Conservation (phyloP, 1,139 yeast species). For the Protomyces pachydermus region DNA sequence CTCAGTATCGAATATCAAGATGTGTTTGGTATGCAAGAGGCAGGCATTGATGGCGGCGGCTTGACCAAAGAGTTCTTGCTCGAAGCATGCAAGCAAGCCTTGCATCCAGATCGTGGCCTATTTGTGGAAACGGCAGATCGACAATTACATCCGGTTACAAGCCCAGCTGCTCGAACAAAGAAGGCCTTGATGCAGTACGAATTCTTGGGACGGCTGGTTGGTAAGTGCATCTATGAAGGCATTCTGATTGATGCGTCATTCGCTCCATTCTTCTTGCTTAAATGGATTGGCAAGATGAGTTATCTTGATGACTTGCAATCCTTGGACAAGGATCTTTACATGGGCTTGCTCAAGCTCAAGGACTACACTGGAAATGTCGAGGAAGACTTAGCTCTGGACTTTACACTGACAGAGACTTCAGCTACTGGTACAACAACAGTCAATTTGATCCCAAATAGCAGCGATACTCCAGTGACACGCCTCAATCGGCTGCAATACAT, state of each 20-base stretch:
- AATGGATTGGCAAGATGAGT: conserved; percentile 47
- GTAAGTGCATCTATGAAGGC: conserved; percentile 84
- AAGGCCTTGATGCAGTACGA: conserved; percentile 44
- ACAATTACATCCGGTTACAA: conserved; percentile 63
- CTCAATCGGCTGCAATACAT: conserved; percentile 67
- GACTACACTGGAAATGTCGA: conserved; percentile 56
- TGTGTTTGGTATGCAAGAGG: conserved; percentile 68
- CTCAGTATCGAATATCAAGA: conserved; percentile 65
- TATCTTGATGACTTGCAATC: conserved; percentile 65
- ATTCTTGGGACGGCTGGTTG: conserved; percentile 76
- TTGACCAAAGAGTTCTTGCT: conserved; percentile 86
- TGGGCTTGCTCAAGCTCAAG: conserved; percentile 59
- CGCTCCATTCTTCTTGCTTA: conserved; percentile 79
- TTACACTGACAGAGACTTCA: conserved; percentile 45
- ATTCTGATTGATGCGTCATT: conserved; percentile 76
- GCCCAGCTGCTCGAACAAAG: conserved; percentile 39
- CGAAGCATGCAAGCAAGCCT: conserved; percentile 64
- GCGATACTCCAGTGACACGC: conserved; percentile 51
- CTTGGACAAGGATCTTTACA: conserved; percentile 64
- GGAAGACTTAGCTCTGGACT: conserved; percentile 55
- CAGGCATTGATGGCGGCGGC: conserved; percentile 97
- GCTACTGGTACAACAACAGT: conserved; percentile 42
- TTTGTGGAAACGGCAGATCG: conserved; percentile 56
- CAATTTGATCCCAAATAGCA: conserved; percentile 62
- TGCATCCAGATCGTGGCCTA: conserved; percentile 46